These are phyloP conservation scores for Zygosaccharomyces kombuchaensis DNA, from an alignment of 805 yeast species.

Conservation along the genomic window DNA sequence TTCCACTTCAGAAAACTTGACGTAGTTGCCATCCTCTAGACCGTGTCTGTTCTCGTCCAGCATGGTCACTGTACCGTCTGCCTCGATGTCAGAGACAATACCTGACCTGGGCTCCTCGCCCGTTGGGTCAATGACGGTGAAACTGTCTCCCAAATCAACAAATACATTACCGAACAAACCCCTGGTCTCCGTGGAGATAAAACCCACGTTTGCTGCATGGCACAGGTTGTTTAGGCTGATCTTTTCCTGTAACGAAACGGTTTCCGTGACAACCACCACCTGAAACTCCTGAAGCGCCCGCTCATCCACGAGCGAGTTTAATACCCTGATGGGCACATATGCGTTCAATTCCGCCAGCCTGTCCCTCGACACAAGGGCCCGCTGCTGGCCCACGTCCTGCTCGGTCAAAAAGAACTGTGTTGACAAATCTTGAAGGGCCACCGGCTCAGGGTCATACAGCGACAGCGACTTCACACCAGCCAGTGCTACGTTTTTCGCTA, in stretches of 20 bases:
- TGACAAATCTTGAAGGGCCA: conserved; percentile 67
- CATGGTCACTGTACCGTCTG: conserved; percentile 87
- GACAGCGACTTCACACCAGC: conserved; percentile 95
- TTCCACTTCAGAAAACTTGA: conserved; percentile 78
- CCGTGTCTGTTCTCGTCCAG: conserved; percentile 92
- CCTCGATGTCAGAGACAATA: conserved; percentile 82
- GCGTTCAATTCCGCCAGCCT: conserved; percentile 78
- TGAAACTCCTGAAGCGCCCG: conserved; percentile 53
- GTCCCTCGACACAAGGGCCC: conserved; percentile 67
- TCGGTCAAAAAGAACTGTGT: conserved; percentile 80
- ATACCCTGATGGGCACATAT: conserved; percentile 80
- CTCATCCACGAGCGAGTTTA: conserved; percentile 50
- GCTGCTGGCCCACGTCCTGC: conserved; percentile 67
- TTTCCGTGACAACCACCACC: conserved; percentile 79
- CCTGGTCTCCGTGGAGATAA: conserved; percentile 73
- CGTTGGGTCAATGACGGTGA: conserved; percentile 74
- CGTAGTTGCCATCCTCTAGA: conserved; percentile 85
- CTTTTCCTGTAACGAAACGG: conserved; percentile 64
- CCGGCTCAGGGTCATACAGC: conserved; percentile 74
- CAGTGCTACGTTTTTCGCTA: conserved; percentile 91
- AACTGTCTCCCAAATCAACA: conserved; percentile 83
- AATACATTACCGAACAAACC: conserved; percentile 88
- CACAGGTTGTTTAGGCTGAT: conserved; percentile 70
- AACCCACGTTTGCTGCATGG: conserved; percentile 69
- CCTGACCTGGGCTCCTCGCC: conserved; percentile 93